Evolutionary conservation across 2,329 filamentous ascomycete species (phyloP).

Genomic region (Biscogniauxia marginata): DNA sequence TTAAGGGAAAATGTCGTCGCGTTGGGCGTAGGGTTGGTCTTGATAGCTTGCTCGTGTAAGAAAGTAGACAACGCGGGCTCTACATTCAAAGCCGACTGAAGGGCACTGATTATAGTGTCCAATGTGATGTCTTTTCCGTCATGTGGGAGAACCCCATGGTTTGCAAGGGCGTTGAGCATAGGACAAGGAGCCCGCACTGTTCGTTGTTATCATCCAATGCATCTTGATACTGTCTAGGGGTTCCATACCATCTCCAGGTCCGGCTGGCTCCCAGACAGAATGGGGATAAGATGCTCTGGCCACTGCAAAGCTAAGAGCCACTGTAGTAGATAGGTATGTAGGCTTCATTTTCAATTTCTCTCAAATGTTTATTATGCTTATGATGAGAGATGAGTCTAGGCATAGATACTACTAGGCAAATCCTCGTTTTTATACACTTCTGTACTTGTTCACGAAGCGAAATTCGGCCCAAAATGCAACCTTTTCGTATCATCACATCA

Average conservation of each 20-base stretch:
- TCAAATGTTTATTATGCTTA: background rate
- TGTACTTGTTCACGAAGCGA: background rate
- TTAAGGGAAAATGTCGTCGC: conserved; percentile 40
- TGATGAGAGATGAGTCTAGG: background rate
- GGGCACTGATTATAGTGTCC: conserved; percentile 36
- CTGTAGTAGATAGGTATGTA: background rate
- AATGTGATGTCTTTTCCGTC: conserved; percentile 42
- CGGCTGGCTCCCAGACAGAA: background rate
- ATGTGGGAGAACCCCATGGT: conserved; percentile 47
- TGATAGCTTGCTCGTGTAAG: conserved; percentile 44
- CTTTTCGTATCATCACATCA: too few species aligned
- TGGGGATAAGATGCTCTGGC: background rate
- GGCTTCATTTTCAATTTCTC: background rate
- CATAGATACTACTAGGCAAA: background rate
- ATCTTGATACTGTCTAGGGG: background rate
- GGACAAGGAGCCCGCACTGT: conserved; percentile 45
- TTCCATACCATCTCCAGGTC: background rate
- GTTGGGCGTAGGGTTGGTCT: conserved; percentile 43
- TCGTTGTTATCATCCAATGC: background rate
- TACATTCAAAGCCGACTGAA: conserved; percentile 44
- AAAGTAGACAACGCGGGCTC: conserved; percentile 36
- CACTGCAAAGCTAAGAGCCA: background rate
- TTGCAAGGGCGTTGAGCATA: conserved; percentile 50
- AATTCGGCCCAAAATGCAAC: too few species aligned
- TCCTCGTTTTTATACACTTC: background rate